Evolutionary conservation across 2,329 filamentous ascomycete species (phyloP), one percentile per base, ranked within the genome.

Genomic region (Tolypocladium ophioglossoides): DNA sequence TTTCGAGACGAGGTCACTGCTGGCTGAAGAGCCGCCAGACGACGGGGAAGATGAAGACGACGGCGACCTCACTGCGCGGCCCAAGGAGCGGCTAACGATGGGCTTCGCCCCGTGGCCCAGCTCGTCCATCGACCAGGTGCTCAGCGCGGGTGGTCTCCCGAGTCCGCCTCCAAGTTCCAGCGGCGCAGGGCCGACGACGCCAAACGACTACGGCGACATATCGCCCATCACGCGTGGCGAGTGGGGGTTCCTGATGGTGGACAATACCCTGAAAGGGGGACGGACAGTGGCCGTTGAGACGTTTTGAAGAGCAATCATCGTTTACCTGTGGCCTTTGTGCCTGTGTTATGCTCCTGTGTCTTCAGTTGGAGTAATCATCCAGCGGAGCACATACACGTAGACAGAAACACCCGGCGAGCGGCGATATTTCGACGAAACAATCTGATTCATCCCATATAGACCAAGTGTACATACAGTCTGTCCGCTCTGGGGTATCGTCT

Each of bases 211-310:
- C 58, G 80, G 82, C 22, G 82, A 85, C 61, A 80, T 85, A 54
- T 83, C 80, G 51, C 82, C 82, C 7, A 76, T 79, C 27, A 85
- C 82, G 10, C 73, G 78, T 41, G 79, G 79, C 6, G 82, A 85
- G 66, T 85, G 82, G 82, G 78, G 80, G 0, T 80, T 81, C 61
- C 65, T 85, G 59, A 80, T 83, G 69, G 70, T 73, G 41, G 76
- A 77, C 3, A 71, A 74, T 32, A 70, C 68, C 30, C 74, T 74
- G 57, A 70, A 68, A 47, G 68, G 65, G 38, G 71, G 68, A 18
- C 73, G 71, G 60, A 80, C 69, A 41, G 80, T 70, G 3, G 72
- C 72, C 4, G 76, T 84, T 18, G 77, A 78, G 66, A 80, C 73
- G 44, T 82, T 72, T 60, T 77, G 68, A 74, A 16, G 54, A 61